Conservation (phyloP, 2,329 filamentous ascomycete genomes). For the Diplocarpon mali region DNA sequence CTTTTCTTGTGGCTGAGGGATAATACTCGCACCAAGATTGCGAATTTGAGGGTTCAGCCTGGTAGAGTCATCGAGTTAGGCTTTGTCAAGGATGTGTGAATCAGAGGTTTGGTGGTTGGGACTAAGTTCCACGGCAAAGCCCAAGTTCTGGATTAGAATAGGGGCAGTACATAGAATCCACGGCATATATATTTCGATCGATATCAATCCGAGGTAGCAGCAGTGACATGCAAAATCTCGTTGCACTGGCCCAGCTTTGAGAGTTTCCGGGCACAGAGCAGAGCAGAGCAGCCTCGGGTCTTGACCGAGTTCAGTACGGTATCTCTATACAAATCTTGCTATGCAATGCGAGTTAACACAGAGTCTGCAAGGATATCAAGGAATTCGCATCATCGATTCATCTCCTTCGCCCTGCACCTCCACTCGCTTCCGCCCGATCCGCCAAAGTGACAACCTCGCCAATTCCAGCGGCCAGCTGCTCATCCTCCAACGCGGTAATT, state of each 20-base stretch:
- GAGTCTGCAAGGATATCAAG: neutral
- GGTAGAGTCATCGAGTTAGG: slow-evolving; percentile 56
- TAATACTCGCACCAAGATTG: slow-evolving; percentile 54
- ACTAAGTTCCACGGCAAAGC: too few relatives aligned
- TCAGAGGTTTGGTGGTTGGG: too few relatives aligned
- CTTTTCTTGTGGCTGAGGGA: slow-evolving; percentile 54
- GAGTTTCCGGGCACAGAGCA: too few relatives aligned
- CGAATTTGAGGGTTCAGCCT: slow-evolving; percentile 47
- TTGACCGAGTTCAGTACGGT: too few relatives aligned
- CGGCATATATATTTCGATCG: too few relatives aligned
- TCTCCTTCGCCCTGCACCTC: slow-evolving; percentile 22
- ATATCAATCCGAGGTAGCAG: too few relatives aligned
- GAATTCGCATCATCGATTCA: slow-evolving; percentile 3
- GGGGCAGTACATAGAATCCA: too few relatives aligned
- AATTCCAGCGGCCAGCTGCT: slow-evolving; percentile 79
- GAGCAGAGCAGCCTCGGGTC: too few relatives aligned
- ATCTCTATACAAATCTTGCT: too few relatives aligned
- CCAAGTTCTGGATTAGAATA: too few relatives aligned
- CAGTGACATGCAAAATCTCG: too few relatives aligned
- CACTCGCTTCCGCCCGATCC: slow-evolving; percentile 49
- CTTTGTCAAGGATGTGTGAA: slow-evolving; percentile 53
- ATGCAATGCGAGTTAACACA: neutral
- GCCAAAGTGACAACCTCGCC: slow-evolving; percentile 85
- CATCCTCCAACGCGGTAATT: slow-evolving; percentile 81
- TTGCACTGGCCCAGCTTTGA: too few relatives aligned